A percentile compares a stretch with the other conserved stretches of the same genome.
Evolutionary conservation across 2,329 filamentous ascomycete genomes (phyloP).

Genomic region (Pyrenochaeta sp.): DNA sequence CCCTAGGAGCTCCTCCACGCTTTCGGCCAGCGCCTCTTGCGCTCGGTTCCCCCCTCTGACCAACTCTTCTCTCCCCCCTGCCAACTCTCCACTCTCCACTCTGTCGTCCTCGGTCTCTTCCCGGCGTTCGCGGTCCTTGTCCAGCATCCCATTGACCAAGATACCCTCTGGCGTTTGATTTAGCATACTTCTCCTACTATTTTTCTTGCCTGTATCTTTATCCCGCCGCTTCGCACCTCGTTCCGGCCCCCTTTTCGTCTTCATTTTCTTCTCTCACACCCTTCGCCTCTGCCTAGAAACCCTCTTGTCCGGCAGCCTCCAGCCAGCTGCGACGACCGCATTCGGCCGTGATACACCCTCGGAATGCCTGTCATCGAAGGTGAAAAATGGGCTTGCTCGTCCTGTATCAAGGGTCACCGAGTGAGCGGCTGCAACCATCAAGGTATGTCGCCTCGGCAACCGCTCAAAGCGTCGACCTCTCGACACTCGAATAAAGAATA

Average conservation of each 20-base stretch:
- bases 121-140: slow-evolving; percentile 50
- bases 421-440: slow-evolving; percentile 98
- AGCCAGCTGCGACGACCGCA: slow-evolving; percentile 45
- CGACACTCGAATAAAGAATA: slow-evolving; percentile 11
- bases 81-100: slow-evolving; percentile 39
- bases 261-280: slow-evolving; percentile 21
- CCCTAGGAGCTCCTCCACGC: slow-evolving; percentile 45
- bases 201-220: slow-evolving; percentile 32
- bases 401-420: slow-evolving; percentile 96
- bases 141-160: slow-evolving; percentile 42
- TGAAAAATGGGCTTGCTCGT: slow-evolving; percentile 97
- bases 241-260: slow-evolving; percentile 23
- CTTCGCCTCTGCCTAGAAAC: slow-evolving; percentile 18
- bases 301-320: slow-evolving; percentile 28
- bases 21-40: slow-evolving; percentile 54
- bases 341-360: slow-evolving; percentile 37
- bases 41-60: slow-evolving; percentile 47
- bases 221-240: slow-evolving; percentile 16
- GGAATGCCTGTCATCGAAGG: slow-evolving; percentile 68
- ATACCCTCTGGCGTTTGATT: slow-evolving; percentile 46
- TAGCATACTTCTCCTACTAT: slow-evolving; percentile 24
- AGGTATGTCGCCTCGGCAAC: slow-evolving; percentile 66
- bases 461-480: slow-evolving; percentile 29
- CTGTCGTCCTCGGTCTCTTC: slow-evolving; percentile 42
- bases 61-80: slow-evolving; percentile 32